Conservation (phyloP, 768 basidiomycete species). For the Dendrothele bispora region DNA sequence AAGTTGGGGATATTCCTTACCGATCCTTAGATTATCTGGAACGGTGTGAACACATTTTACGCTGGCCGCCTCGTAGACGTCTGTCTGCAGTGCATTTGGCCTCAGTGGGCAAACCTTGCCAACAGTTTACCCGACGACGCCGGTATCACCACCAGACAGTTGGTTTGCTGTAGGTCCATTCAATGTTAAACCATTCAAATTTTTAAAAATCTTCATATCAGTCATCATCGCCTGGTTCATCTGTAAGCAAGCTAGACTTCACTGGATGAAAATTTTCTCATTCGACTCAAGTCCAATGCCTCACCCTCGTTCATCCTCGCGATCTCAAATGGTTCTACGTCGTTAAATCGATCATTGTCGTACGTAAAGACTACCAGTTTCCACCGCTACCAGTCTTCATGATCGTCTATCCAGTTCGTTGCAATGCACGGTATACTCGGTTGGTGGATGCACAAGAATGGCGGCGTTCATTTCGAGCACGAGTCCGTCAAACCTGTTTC, state of each 20-base stretch:
- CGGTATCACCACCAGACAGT: conserved; percentile 10
- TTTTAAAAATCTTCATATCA: neutral
- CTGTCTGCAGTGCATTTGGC: conserved; percentile 11
- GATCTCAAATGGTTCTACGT: conserved; percentile 12
- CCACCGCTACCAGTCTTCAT: neutral
- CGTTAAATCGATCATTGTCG: conserved; percentile 12
- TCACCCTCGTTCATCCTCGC: conserved; percentile 12
- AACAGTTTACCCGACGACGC: conserved; percentile 9
- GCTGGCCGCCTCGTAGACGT: conserved; percentile 11
- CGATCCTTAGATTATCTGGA: conserved; percentile 9
- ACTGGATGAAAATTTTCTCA: neutral
- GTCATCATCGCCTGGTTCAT: conserved; percentile 13
- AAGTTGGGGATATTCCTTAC: neutral
- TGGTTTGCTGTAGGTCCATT: conserved; percentile 6
- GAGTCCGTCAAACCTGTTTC: neutral
- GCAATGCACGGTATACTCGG: conserved; percentile 11
- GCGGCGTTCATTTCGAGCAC: conserved; percentile 6
- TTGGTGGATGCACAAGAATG: conserved; percentile 12
- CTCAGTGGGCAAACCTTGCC: conserved; percentile 6
- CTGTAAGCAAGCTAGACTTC: conserved; percentile 1
- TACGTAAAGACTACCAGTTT: neutral
- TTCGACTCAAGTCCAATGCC: conserved; percentile 7
- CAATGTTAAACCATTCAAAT: neutral
- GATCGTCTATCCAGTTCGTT: neutral
- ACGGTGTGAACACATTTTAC: conserved; percentile 11